Evolutionary conservation across 352 stramenopile species (phyloP).

Genomic region (Aphanomyces stellatus): DNA sequence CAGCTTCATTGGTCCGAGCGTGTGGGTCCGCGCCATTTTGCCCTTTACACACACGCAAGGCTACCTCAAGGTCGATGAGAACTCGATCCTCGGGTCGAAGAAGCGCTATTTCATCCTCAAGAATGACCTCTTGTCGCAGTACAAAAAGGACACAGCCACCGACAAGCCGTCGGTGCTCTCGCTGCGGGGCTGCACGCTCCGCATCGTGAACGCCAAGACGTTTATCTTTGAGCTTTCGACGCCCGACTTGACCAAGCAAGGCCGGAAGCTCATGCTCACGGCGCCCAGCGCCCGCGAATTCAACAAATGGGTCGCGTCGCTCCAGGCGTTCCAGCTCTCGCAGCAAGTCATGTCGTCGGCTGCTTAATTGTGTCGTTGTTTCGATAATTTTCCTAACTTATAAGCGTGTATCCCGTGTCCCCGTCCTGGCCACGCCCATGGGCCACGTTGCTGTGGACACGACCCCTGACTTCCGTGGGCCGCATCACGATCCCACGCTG

Average conservation of each 20-base stretch:
- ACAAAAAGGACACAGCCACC: conserved; percentile 70
- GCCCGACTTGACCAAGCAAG: conserved; percentile 53
- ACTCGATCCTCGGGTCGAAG: conserved; percentile 72
- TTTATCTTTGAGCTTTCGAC: conserved; percentile 74
- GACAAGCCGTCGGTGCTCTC: conserved; percentile 58
- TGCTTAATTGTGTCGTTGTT: no score
- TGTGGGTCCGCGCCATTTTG: conserved; percentile 80
- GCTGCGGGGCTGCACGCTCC: conserved; percentile 52
- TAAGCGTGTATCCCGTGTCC: conserved; percentile 11
- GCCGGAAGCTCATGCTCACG: conserved; percentile 74
- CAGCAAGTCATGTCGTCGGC: conserved; percentile 11
- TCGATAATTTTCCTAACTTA: conserved; percentile 20
- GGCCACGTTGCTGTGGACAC: no score
- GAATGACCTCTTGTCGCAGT: conserved; percentile 47
- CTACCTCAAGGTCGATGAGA: conserved; percentile 69
- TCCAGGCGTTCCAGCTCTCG: conserved; percentile 36
- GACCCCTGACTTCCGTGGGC: no score
- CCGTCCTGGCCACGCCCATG: no score
- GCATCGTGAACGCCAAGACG: conserved; percentile 48
- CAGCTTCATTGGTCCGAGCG: conserved; percentile 75
- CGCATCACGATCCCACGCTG: no score
- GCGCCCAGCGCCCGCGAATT: conserved; percentile 66
- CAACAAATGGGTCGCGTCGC: conserved; percentile 74
- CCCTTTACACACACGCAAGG: conserved; percentile 81
- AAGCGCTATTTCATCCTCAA: conserved; percentile 78